Conservation (phyloP, 306 rosid genomes). For the Dalbergia oliveri region DNA sequence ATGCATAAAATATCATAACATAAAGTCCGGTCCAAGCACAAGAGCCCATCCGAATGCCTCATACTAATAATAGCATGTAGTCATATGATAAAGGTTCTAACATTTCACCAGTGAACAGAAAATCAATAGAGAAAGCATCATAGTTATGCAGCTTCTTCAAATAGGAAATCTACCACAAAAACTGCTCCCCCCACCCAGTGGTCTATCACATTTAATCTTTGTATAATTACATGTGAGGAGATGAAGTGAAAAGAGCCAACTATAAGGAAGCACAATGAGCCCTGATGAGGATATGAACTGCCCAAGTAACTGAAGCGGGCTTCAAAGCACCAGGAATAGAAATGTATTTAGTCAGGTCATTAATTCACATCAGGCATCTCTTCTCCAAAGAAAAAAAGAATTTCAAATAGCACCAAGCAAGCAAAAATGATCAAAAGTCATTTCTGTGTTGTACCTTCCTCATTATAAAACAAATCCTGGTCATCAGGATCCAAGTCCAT, state of each 20-base stretch:
- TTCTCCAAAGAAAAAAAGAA: conserved; percentile 24
- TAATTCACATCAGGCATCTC: conserved; percentile 12
- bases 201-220: conserved; percentile 16
- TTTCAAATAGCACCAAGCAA: conserved; percentile 22
- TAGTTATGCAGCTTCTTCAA: conserved; percentile 9
- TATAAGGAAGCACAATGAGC: conserved; percentile 27
- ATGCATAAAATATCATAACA: conserved; percentile 5
- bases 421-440: conserved; percentile 5
- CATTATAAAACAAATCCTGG: conserved; percentile 61
- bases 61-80: not conserved
- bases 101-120: not conserved
- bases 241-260: conserved; percentile 18
- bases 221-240: not conserved
- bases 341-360: conserved; percentile 14
- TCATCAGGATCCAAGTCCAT: conserved; percentile 95
- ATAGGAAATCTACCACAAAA: conserved; percentile 1
- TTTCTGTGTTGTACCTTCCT: conserved; percentile 71
- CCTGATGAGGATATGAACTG: conserved; percentile 16
- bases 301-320: conserved; percentile 9
- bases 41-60: conserved; percentile 6
- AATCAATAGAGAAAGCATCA: conserved; percentile 5
- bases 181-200: not conserved
- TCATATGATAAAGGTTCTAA: not conserved
- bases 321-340: conserved; percentile 9
- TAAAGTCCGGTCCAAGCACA: not conserved